Conservation (phyloP, 805 yeast genomes). For the Suhomyces sp. region DNA sequence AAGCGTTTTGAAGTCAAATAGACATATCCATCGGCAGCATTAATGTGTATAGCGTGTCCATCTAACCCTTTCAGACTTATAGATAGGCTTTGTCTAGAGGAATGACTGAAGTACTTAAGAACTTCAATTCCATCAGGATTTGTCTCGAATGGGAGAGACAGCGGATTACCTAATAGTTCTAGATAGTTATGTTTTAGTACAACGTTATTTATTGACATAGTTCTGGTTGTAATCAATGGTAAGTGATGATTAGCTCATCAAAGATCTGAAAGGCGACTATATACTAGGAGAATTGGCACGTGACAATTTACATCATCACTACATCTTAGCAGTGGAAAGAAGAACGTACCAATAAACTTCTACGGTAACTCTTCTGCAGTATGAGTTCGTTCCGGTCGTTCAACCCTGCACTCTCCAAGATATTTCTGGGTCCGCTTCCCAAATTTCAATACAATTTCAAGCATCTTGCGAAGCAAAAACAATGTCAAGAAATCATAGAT, state of each 20-base stretch:
- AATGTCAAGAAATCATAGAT: constrained; percentile 44
- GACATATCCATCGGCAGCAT: constrained; percentile 37
- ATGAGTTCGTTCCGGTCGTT: constrained; percentile 15
- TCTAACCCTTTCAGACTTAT: constrained; percentile 20
- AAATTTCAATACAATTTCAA: constrained; percentile 26
- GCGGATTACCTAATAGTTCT: constrained; percentile 4
- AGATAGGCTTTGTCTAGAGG: constrained; percentile 30
- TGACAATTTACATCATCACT: too few relatives aligned
- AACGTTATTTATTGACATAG: constrained; percentile 32
- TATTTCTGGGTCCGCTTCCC: constrained; percentile 20
- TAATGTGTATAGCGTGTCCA: constrained; percentile 20
- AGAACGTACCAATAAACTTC: too few relatives aligned
- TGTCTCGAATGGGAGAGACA: constrained; percentile 18
- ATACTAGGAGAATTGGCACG: too few relatives aligned
- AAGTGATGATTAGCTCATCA: too few relatives aligned
- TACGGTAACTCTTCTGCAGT: too few relatives aligned
- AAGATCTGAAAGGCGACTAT: too few relatives aligned
- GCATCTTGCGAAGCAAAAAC: constrained; percentile 19
- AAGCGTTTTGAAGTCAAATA: constrained; percentile 44
- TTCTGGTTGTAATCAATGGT: not conserved
- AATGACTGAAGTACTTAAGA: constrained; percentile 13
- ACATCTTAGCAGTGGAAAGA: too few relatives aligned
- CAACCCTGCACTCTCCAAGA: constrained; percentile 27
- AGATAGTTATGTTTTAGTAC: constrained; percentile 16
- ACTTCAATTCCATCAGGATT: constrained; percentile 19